A percentile compares a stretch with the other conserved stretches of the same genome.
Conservation (phyloP, 495 filamentous ascomycete genomes). For the Cercophora samala region DNA sequence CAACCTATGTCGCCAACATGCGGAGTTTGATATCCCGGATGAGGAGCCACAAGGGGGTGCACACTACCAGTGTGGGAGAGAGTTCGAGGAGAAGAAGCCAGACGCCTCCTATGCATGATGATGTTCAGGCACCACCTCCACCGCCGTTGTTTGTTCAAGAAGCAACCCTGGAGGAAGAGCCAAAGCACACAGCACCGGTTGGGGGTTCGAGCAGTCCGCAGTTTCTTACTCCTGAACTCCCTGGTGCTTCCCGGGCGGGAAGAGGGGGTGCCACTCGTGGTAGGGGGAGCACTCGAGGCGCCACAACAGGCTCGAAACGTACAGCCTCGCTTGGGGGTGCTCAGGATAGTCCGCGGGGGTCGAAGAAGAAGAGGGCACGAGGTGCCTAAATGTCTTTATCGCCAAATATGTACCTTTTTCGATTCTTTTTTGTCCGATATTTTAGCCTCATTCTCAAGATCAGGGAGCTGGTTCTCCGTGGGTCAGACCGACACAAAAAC, state of each 20-base stretch:
- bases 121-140: not conserved
- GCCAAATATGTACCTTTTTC: not conserved
- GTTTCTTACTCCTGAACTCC: conserved; percentile 24
- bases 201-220: conserved; percentile 4
- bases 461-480: not conserved
- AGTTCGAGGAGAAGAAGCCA: conserved; percentile 16
- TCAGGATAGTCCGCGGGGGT: conserved; percentile 18
- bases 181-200: not conserved
- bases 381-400: not conserved
- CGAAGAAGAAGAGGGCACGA: conserved; percentile 17
- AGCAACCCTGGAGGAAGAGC: not conserved
- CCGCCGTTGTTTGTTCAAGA: not conserved
- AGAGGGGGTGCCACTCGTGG: conserved; percentile 12
- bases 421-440: not conserved
- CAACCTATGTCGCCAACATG: conserved; percentile 32
- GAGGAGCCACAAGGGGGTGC: conserved; percentile 23
- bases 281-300: conserved; percentile 1
- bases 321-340: conserved; percentile 17
- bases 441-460: not conserved
- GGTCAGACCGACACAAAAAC: not conserved
- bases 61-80: conserved; percentile 5
- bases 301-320: conserved; percentile 24
- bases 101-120: conserved; percentile 21
- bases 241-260: conserved; percentile 10
- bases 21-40: conserved; percentile 31